Evolutionary conservation across 805 yeast species (phyloP), one percentile per base, ranked within the genome.

Genomic region (Cyberlindnera euphorbiae): DNA sequence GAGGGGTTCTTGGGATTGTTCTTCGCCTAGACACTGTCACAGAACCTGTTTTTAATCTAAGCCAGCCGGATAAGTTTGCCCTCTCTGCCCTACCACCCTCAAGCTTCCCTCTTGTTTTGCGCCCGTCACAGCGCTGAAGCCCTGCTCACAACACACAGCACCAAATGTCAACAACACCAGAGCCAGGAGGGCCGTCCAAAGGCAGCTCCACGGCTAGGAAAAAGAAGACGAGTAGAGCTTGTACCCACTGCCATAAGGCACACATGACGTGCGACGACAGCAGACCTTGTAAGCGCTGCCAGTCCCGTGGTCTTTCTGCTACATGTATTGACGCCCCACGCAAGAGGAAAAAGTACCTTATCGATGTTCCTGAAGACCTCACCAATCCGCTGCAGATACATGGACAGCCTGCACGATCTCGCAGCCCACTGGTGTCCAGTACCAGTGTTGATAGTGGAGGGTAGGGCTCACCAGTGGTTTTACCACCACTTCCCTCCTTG

Each of bases 321-420:
- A 67, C 84, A 0, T 90, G 97, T 62, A 75, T 75, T 22, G 97
- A 93, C 62, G 96, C 96, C 5, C 93, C 93, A 3, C 65, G 97
- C 31, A 88, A 87, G 60, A 69, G 76, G 44, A 83, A 84, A 62
- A 90, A 90, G 58, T 89, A 89, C 46, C 59, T 89, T 36, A 66
- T 74, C 21, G 93, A 81, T 40, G 75, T 75, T 77, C 38, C 44
- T 13, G 44, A 39, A 4, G 36, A 35, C 12, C 11, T 31, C 4
- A 25, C 33, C 12, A 29, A 12, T 17, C 14, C n/a, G n/a, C n/a
- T n/a, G n/a, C n/a, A n/a, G n/a, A n/a, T n/a, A n/a, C n/a, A n/a
- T n/a, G n/a, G n/a, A n/a, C n/a, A n/a, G n/a, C n/a, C n/a, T n/a
- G n/a, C n/a, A n/a, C n/a, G n/a, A n/a, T n/a, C n/a, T n/a, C n/a